Evolutionary conservation across 2,329 filamentous ascomycete genomes (phyloP).

Genomic region (Epichloe sylvatica): DNA sequence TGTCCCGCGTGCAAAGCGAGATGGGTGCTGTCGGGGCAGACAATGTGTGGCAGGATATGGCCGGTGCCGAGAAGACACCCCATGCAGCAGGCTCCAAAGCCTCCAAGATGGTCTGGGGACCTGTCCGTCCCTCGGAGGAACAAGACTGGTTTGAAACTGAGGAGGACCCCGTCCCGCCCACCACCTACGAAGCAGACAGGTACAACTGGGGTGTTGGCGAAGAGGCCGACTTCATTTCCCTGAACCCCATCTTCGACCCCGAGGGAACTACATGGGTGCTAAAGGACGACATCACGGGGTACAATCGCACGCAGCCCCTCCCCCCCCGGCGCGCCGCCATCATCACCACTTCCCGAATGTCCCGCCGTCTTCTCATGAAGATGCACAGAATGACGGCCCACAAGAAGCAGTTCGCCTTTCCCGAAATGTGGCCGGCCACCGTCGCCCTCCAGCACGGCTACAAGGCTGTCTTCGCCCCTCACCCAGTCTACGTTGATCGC

Average conservation of each 20-base stretch:
- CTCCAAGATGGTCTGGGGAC: constrained; percentile 70
- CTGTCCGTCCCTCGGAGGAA: constrained; percentile 52
- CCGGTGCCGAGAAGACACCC: constrained; percentile 26
- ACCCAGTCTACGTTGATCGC: constrained; percentile 77
- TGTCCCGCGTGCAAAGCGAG: constrained; percentile 62
- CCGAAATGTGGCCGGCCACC: constrained; percentile 91
- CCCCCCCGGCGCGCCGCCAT: constrained; percentile 69
- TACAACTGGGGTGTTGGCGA: constrained; percentile 82
- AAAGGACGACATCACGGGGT: constrained; percentile 70
- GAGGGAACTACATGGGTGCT: constrained; percentile 76
- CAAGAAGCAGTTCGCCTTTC: constrained; percentile 80
- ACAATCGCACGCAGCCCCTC: constrained; percentile 48
- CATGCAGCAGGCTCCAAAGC: constrained; percentile 21
- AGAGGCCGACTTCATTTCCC: constrained; percentile 79
- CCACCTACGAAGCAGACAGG: constrained; percentile 58
- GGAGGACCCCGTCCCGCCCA: constrained; percentile 60
- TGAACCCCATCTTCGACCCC: constrained; percentile 86
- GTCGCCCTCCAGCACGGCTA: constrained; percentile 80
- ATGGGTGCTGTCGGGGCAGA: constrained; percentile 51
- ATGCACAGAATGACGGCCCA: constrained; percentile 87
- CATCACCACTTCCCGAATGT: constrained; percentile 77
- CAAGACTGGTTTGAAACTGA: constrained; percentile 60
- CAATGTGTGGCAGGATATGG: constrained; percentile 49
- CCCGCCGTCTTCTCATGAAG: constrained; percentile 58
- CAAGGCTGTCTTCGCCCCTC: constrained; percentile 83